These are phyloP conservation scores for Cladosporium oxysporum DNA, from an alignment of 2,329 filamentous ascomycete genomes.

Conservation along the genomic window DNA sequence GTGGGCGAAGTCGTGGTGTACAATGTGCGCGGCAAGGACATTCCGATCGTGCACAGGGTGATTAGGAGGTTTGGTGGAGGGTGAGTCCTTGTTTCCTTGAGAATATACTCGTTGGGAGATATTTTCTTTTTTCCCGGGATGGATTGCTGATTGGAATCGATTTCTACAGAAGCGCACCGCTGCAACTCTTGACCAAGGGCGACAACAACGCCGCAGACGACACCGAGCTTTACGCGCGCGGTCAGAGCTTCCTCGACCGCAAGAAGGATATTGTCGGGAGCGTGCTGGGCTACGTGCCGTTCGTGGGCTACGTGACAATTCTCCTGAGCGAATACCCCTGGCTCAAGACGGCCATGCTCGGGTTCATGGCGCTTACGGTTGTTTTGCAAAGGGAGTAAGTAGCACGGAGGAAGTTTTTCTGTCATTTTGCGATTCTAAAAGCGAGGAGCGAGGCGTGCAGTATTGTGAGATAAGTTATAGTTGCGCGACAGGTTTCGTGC, in stretches of 20 bases:
- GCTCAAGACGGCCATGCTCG: slow-evolving; percentile 93
- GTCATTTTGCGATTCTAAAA: background rate
- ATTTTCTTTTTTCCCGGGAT: no score
- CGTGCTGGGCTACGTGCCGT: slow-evolving; percentile 87
- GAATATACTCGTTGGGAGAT: no score
- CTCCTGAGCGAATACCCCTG: slow-evolving; percentile 93
- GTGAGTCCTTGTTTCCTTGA: slow-evolving; percentile 42
- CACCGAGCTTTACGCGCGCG: slow-evolving; percentile 82
- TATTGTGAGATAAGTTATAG: background rate
- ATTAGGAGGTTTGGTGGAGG: slow-evolving; percentile 68
- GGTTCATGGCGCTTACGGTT: slow-evolving; percentile 91
- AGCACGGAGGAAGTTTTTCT: background rate
- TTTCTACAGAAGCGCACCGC: slow-evolving; percentile 45
- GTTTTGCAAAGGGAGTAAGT: slow-evolving; percentile 81
- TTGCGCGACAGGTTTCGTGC: background rate
- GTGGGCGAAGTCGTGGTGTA: slow-evolving; percentile 75
- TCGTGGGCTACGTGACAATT: slow-evolving; percentile 96
- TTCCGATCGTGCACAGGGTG: slow-evolving; percentile 93
- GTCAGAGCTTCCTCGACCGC: slow-evolving; percentile 83
- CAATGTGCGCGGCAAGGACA: slow-evolving; percentile 90
- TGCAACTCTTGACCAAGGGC: slow-evolving; percentile 86
- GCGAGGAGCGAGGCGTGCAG: background rate
- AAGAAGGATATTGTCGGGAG: slow-evolving; percentile 85
- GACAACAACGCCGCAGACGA: slow-evolving; percentile 96
- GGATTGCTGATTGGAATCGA: slow-evolving; percentile 9